Percentiles rank a stretch among this genome's conserved stretches.
Conservation (phyloP, 1,139 yeast genomes). For the Meyerozyma smithsonii region DNA sequence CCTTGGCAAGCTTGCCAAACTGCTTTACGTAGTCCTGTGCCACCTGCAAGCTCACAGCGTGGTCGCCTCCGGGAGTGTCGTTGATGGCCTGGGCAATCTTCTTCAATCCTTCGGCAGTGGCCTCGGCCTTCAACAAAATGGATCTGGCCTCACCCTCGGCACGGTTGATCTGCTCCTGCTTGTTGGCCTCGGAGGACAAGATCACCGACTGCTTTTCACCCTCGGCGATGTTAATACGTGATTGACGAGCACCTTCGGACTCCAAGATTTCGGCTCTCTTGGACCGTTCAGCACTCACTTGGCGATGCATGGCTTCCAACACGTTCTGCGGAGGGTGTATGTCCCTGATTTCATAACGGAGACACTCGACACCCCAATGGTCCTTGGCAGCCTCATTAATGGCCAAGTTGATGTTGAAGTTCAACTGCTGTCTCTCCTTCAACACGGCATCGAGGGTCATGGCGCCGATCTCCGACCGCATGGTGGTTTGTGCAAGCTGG, state of each 20-base stretch:
- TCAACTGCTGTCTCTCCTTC: constrained; percentile 68
- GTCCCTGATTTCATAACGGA: constrained; percentile 83
- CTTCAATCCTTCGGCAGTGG: constrained; percentile 69
- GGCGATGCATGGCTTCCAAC: constrained; percentile 89
- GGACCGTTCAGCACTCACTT: constrained; percentile 81
- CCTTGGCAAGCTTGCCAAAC: constrained; percentile 79
- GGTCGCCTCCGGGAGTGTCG: constrained; percentile 64
- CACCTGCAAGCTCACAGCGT: constrained; percentile 73
- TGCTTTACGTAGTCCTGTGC: constrained; percentile 84
- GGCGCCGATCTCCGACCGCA: constrained; percentile 86
- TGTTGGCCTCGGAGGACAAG: constrained; percentile 65
- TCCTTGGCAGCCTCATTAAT: constrained; percentile 80
- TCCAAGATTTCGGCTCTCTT: constrained; percentile 85
- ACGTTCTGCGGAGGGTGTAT: constrained; percentile 85
- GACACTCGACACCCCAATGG: constrained; percentile 79
- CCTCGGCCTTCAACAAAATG: constrained; percentile 62
- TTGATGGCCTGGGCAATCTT: constrained; percentile 63
- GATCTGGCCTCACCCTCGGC: constrained; percentile 73
- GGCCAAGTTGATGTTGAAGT: constrained; percentile 68
- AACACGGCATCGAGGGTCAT: constrained; percentile 73
- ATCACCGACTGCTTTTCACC: constrained; percentile 70
- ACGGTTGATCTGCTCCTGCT: constrained; percentile 56
- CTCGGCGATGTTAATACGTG: constrained; percentile 77
- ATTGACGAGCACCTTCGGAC: constrained; percentile 77
- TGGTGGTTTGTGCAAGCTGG: constrained; percentile 85